These are phyloP conservation scores for Penicillium vulpinum DNA, from an alignment of 2,329 filamentous ascomycete genomes.

Conservation along the genomic window DNA sequence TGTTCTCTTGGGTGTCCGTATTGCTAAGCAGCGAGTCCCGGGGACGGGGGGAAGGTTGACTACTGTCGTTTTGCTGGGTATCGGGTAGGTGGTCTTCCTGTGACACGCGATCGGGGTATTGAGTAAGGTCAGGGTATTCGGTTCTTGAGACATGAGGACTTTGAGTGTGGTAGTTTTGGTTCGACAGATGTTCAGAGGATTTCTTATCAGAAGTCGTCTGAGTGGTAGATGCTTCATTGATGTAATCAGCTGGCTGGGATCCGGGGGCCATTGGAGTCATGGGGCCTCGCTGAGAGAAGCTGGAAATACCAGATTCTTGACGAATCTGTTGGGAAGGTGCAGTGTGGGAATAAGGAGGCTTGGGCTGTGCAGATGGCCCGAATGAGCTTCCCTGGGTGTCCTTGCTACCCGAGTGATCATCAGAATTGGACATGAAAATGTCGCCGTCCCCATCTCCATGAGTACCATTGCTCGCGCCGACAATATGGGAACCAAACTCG, in stretches of 20 bases:
- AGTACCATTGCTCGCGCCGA: conserved; percentile 59
- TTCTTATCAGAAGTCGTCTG: conserved; percentile 78
- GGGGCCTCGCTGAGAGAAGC: conserved; percentile 51
- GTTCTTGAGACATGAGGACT: conserved; percentile 49
- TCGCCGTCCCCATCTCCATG: conserved; percentile 55
- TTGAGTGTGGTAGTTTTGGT: conserved; percentile 68
- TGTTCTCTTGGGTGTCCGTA: conserved; percentile 28
- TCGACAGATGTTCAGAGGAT: conserved; percentile 72
- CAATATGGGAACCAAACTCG: conserved; percentile 32
- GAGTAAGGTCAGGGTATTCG: conserved; percentile 57
- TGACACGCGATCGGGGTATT: conserved; percentile 51
- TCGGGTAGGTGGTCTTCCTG: conserved; percentile 64
- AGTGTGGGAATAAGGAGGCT: conserved; percentile 48
- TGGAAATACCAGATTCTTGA: conserved; percentile 48
- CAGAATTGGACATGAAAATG: conserved; percentile 60
- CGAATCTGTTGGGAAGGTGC: conserved; percentile 49
- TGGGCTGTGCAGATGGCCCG: conserved; percentile 52
- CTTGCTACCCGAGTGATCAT: conserved; percentile 43
- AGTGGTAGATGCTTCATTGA: conserved; percentile 90
- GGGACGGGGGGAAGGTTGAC: conserved; percentile 34
- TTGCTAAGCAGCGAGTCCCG: conserved; percentile 26
- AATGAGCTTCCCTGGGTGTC: conserved; percentile 51
- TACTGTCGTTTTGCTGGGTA: conserved; percentile 56
- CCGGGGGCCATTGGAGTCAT: conserved; percentile 61
- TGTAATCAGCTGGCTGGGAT: conserved; percentile 61